Base-by-base conservation (phyloP, 2,329 filamentous ascomycete genomes). In the Onygenales sp. region DNA sequence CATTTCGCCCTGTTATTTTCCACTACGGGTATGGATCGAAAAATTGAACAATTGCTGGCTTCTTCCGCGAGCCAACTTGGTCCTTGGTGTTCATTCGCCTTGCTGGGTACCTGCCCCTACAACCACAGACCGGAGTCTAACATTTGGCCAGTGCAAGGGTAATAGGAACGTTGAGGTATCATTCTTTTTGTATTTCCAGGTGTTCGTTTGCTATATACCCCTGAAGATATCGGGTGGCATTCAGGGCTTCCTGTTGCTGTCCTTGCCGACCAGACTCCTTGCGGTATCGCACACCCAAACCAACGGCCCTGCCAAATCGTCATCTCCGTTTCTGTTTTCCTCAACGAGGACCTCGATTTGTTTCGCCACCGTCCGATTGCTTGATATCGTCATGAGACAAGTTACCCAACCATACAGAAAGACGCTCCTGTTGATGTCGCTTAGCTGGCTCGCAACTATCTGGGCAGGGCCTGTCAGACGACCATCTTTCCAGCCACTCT, bases 371-470 rank as follows among this genome's bases (percentile, higher is more conserved):
- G 79, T 80, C 21, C 80, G 77, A 63, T 91, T 90, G 56, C 83
- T 85, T 2, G 85, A 88, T 50, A 91, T 69, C 0, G 86, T 90
- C 1, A 84, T 86, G 31, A 79, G 63, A 0, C 77, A 72, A 7
- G 73, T 69, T 8, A 75, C 75, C 87, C 87, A 91, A 13, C 86
- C 86, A 62, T 83, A 83, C 51, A 86, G 72, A 62, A 90, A 88
- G 7, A 88, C 85, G 17, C 84, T 83, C 51, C 76, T 70, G 61
- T 88, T 89, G 53, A 87, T 81, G 10, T 74, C 68, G 0, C 79
- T 82, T 50, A 87, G 70, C 5, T 74, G 70, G 7, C 71, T 59
- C 4, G 63, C 73, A 51, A 76, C 76, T 58, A 62, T 70, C 42
- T 61, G 63, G 48, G 63, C 68, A 10, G 79, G 71, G 11, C 63